Evolutionary conservation across 2,329 filamentous ascomycete species (phyloP), one percentile per base, ranked within the genome.

Genomic region (Exophiala xenobiotica): DNA sequence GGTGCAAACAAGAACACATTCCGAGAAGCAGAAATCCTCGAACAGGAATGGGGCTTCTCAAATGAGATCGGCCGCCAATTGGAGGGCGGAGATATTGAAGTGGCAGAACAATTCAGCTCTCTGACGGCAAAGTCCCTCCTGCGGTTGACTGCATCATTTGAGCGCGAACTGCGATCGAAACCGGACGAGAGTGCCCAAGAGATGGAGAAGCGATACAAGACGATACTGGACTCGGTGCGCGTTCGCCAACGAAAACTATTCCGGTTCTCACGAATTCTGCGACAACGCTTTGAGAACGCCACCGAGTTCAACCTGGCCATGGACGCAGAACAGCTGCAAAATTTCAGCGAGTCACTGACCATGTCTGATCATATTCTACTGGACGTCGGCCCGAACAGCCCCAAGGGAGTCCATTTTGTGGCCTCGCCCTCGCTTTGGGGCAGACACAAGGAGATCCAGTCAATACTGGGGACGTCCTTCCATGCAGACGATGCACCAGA

Each of bases 1-100:
- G 91, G 88, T 62, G 89, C 90, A 49, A 97, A 97, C 75, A 97
- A 96, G 69, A 99, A 97, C 72, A 96, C 91, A 0, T 99, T 99
- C 79, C 97, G 97, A 67, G 93, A 99, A 69, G 93, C 93, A 5
- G 93, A 99, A 75, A 87, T 99, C 58, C 74, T 99, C 41, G 95
- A 96, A 67, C 90, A 96, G 64, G 93, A 99, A 70, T 99, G 93
- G 93, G 90, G 90, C 51, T 97, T 97, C 65, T 95, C 88, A 46
- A 97, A 97, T 64, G 85, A 91, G 63, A 89, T 99, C 50, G 93
- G 92, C 20, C 83, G 88, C 42, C 87, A 93, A 67, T 79, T 99
- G n/a, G 86, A 95, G 61, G 88, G 89, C 23, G 95, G 93, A 56
- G 90, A 97, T 67, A 87, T 97, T 33, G 92, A 97, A 72, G 93